Percentiles rank a stretch among this genome's conserved stretches.
Evolutionary conservation across 305 asterid genomes (phyloP).

Genomic region (Fraxinus floribunda): DNA sequence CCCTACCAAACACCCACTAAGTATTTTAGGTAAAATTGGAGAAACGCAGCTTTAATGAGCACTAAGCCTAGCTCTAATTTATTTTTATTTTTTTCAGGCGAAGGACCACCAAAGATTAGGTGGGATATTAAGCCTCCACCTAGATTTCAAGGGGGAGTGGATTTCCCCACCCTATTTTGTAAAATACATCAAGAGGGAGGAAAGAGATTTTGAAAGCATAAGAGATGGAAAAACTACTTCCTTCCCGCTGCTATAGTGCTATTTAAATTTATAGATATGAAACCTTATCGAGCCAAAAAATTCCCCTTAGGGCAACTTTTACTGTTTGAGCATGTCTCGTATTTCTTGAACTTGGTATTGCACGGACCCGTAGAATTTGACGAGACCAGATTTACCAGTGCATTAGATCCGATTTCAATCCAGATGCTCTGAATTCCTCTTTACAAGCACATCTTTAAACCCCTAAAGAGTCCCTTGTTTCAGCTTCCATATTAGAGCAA

Average conservation of each 20-base stretch:
- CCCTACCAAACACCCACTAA: too few species aligned
- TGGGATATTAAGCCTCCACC: not conserved
- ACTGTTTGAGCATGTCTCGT: not conserved
- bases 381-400: not conserved
- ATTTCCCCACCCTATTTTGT: not conserved
- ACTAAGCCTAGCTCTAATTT: not conserved
- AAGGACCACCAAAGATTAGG: not conserved
- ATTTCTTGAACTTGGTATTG: not conserved
- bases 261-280: not conserved
- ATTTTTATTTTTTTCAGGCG: not conserved
- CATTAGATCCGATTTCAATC: not conserved
- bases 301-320: too few species aligned
- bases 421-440: not conserved
- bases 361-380: too few species aligned
- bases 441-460: not conserved
- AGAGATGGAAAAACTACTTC: not conserved
- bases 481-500: not conserved
- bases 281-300: not conserved
- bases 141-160: not conserved
- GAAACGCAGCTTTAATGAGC: not conserved
- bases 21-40: too few species aligned
- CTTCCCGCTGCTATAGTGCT: not conserved
- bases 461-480: not conserved
- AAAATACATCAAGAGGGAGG: not conserved
- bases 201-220: not conserved